Conservation (phyloP, 192 early-diverging fungal species). For the Gigaspora rosea region DNA sequence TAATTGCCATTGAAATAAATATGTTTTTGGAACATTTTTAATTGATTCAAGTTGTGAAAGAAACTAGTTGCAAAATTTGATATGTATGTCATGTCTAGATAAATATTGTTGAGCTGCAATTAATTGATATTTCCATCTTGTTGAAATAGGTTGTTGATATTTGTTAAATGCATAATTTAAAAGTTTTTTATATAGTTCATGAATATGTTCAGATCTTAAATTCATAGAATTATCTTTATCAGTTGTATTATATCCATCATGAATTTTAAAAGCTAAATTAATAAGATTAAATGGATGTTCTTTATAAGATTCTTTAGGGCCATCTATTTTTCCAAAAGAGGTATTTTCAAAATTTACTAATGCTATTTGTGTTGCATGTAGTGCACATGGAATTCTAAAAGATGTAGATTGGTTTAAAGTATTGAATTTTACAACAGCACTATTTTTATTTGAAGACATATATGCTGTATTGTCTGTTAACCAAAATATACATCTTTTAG, state of each 20-base stretch:
- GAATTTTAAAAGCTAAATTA: constrained; percentile 11
- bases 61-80: too few relatives aligned
- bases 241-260: not conserved
- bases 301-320: not conserved
- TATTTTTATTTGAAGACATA: not conserved
- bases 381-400: not conserved
- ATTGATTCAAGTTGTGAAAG: too few relatives aligned
- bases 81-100: not conserved
- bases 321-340: constrained; percentile 7
- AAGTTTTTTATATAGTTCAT: not conserved
- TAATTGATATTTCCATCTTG: not conserved
- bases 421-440: constrained; percentile 7
- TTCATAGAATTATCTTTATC: not conserved
- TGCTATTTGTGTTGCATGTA: constrained; percentile 13
- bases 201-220: not conserved
- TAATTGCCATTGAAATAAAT: not conserved
- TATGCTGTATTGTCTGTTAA: not conserved
- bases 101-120: not conserved
- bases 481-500: not conserved
- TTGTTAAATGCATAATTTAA: not conserved
- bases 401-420: not conserved
- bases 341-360: not conserved
- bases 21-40: too few relatives aligned
- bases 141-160: constrained; percentile 2
- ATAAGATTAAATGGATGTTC: constrained; percentile 7